phyloP scores from a whole-genome alignment of 129 eudicot species.

The Smallanthus sonchifolius region DNA sequence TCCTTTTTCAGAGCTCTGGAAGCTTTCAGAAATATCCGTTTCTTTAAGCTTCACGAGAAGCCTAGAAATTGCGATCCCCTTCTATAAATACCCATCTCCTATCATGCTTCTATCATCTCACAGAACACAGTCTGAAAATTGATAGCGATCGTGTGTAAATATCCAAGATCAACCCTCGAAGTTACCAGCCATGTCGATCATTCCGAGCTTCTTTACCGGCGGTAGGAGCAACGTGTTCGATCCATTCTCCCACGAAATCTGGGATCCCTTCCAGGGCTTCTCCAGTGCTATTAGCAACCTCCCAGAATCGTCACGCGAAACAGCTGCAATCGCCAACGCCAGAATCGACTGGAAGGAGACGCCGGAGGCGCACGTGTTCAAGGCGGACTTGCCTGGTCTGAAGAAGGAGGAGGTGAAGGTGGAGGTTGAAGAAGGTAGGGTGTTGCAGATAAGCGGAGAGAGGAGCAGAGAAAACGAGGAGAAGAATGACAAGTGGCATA shows the following conservation, averaged over 20 bases:
- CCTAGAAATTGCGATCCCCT: constrained; percentile 15
- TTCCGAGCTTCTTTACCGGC: constrained; percentile 47
- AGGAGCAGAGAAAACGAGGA: constrained; percentile 52
- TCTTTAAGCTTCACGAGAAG: constrained; percentile 8
- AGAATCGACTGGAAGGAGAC: constrained; percentile 64
- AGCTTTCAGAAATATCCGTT: constrained; percentile 5
- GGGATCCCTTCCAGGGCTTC: constrained; percentile 58
- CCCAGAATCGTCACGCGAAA: constrained; percentile 26
- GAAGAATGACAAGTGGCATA: constrained; percentile 54
- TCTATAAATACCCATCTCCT: background rate
- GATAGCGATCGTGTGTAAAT: too few relatives aligned
- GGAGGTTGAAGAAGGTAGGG: constrained; percentile 54
- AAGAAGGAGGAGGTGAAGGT: constrained; percentile 60
- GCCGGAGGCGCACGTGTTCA: constrained; percentile 63
- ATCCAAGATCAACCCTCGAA: too few relatives aligned
- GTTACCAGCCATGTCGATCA: constrained; percentile 38
- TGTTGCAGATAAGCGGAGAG: constrained; percentile 63
- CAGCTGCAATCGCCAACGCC: constrained; percentile 42
- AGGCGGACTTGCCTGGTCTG: constrained; percentile 61
- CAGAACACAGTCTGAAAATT: background rate
- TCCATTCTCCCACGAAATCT: constrained; percentile 51
- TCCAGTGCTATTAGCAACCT: constrained; percentile 17
- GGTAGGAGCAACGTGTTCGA: constrained; percentile 45
- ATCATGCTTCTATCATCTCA: background rate
- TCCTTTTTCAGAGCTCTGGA: background rate